These are phyloP conservation scores for Breynia disticha DNA, from an alignment of 441 rosid species.

Conservation along the genomic window DNA sequence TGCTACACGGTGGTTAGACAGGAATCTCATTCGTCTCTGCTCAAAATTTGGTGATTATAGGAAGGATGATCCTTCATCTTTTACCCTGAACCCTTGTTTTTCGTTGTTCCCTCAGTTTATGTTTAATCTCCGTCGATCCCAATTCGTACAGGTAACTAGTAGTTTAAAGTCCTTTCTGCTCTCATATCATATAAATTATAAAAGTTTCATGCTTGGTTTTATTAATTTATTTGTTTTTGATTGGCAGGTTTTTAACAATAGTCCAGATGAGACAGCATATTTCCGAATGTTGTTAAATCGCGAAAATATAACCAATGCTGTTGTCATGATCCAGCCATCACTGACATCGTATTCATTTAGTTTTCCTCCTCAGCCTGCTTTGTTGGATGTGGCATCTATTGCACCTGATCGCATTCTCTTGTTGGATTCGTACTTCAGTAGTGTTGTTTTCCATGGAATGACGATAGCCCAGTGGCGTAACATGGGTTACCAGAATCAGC, in stretches of 20 bases:
- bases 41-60: constrained; percentile 92
- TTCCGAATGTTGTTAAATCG: constrained; percentile 90
- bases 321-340: constrained; percentile 98
- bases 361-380: constrained; percentile 77
- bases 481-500: constrained; percentile 92
- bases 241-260: constrained; percentile 88
- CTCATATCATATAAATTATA: background rate
- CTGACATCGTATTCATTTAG: constrained; percentile 75
- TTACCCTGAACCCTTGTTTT: constrained; percentile 78
- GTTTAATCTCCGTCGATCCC: constrained; percentile 94
- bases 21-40: constrained; percentile 92
- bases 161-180: constrained; percentile 4
- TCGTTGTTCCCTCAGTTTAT: constrained; percentile 96
- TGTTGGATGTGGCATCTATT: constrained; percentile 96
- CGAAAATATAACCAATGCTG: constrained; percentile 87
- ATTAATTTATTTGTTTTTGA: constrained; percentile 3
- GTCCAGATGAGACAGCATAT: constrained; percentile 99
- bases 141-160: constrained; percentile 84
- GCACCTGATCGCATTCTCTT: constrained; percentile 86
- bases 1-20: constrained; percentile 96
- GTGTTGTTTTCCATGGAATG: constrained; percentile 99
- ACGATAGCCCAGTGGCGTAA: constrained; percentile 99
- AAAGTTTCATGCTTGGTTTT: constrained; percentile 4
- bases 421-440: constrained; percentile 86
- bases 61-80: constrained; percentile 94